A percentile compares a stretch with the other conserved stretches of the same genome.
phyloP scores from a whole-genome alignment of 345 rosid genomes.

The Rhizophora apiculata region DNA sequence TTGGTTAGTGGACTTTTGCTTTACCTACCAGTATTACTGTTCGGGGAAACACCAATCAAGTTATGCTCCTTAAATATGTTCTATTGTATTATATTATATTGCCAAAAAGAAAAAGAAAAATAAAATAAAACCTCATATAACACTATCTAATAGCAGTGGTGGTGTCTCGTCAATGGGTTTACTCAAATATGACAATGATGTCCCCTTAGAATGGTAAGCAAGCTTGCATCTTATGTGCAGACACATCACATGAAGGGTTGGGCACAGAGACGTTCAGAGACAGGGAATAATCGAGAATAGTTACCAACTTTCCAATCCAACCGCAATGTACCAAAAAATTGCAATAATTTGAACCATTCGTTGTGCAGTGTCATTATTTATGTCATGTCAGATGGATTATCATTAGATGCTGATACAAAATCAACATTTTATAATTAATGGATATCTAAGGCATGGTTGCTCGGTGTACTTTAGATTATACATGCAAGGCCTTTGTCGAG shows the following conservation, averaged over 20 bases:
- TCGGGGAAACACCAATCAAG: slow-evolving; percentile 32
- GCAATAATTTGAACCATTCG: too few species aligned
- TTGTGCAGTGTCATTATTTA: too few species aligned
- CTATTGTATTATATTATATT: too few species aligned
- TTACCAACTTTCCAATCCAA: not conserved
- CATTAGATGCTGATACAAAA: too few species aligned
- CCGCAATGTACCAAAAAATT: too few species aligned
- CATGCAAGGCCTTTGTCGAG: too few species aligned
- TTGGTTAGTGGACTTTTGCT: slow-evolving; percentile 32
- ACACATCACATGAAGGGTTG: slow-evolving; percentile 7
- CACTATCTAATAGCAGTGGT: not conserved
- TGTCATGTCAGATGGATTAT: too few species aligned
- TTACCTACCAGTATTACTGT: slow-evolving; percentile 27
- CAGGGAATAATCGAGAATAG: not conserved
- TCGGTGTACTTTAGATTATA: too few species aligned
- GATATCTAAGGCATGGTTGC: too few species aligned
- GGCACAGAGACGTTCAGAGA: not conserved
- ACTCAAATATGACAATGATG: slow-evolving; percentile 15
- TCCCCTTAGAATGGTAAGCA: slow-evolving; percentile 6
- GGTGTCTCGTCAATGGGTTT: not conserved
- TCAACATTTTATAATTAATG: too few species aligned
- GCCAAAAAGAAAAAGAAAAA: not conserved
- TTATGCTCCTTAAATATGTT: not conserved
- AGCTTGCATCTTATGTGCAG: slow-evolving; percentile 10
- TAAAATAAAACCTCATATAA: not conserved